Conservation (phyloP, 2,329 filamentous ascomycete genomes). For the Fusarium austroafricanum region DNA sequence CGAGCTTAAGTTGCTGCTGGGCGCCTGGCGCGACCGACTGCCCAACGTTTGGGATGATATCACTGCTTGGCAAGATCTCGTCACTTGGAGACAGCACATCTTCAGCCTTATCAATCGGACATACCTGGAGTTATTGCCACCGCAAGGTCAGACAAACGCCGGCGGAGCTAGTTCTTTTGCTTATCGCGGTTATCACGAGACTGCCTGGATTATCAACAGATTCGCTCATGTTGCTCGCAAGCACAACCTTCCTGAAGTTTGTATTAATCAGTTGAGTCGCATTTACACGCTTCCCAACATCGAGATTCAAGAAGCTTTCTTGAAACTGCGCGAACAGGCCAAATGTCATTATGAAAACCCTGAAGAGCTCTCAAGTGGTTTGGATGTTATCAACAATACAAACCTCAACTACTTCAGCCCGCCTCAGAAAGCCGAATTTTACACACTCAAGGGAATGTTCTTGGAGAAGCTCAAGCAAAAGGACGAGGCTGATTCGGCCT, state of each 20-base stretch:
- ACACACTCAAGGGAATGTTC: constrained; percentile 99
- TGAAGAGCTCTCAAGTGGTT: constrained; percentile 87
- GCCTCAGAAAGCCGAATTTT: constrained; percentile 98
- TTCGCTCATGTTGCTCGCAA: constrained; percentile 98
- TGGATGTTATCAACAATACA: constrained; percentile 99
- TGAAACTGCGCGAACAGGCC: constrained; percentile 97
- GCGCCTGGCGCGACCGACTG: constrained; percentile 93
- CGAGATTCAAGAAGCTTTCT: constrained; percentile 98
- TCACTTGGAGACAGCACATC: constrained; percentile 99
- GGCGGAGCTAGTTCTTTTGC: constrained; percentile 89
- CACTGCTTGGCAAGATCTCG: constrained; percentile 97
- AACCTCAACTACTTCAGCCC: constrained; percentile 98
- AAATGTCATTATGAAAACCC: constrained; percentile 99
- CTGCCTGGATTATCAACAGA: constrained; percentile 99
- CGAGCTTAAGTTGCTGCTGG: constrained; percentile 92
- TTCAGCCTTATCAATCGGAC: constrained; percentile 97
- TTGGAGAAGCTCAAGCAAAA: constrained; percentile 92
- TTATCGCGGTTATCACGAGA: constrained; percentile 97
- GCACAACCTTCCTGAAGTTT: constrained; percentile 95
- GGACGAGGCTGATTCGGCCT: constrained; percentile 91
- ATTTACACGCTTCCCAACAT: constrained; percentile 99
- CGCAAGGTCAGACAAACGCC: constrained; percentile 78
- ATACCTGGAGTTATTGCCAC: constrained; percentile 86
- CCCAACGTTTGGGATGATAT: constrained; percentile 99
- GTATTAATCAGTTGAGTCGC: constrained; percentile 94